Evolutionary conservation across 176 grass and related monocot species (phyloP).

Genomic region (Bolboschoenus planiculmis): DNA sequence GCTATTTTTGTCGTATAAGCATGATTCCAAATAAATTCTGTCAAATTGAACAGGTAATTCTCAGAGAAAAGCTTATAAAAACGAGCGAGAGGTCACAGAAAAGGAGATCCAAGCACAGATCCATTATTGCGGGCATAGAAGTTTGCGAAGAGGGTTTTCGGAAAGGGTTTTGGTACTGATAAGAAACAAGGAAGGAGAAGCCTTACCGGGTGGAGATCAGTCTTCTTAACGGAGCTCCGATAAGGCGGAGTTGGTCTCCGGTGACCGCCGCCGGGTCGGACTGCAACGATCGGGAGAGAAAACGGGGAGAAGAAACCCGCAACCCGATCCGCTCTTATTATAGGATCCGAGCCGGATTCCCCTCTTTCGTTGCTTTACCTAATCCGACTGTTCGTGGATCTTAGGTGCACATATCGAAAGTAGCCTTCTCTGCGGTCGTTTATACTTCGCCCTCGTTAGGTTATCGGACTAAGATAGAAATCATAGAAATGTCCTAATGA

Average conservation of each 20-base stretch:
- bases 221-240: constrained; percentile 22
- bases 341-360: constrained; percentile 62
- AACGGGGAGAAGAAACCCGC: constrained; percentile 37
- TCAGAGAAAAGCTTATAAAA: background rate
- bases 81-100: background rate
- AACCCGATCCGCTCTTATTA: constrained; percentile 55
- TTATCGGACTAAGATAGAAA: background rate
- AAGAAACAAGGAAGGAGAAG: background rate
- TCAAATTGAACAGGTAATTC: background rate
- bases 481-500: background rate
- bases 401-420: background rate
- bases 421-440: background rate
- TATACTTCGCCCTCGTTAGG: background rate
- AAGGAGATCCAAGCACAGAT: background rate
- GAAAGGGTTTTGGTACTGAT: constrained; percentile 30
- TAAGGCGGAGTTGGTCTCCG: constrained; percentile 29
- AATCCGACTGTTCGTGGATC: background rate
- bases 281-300: constrained; percentile 30
- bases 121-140: constrained; percentile 6
- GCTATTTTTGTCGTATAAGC: background rate
- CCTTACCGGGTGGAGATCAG: background rate
- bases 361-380: constrained; percentile 7
- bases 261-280: constrained; percentile 33
- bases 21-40: background rate
- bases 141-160: constrained; percentile 36